A percentile compares a stretch with the other conserved stretches of the same genome.
phyloP scores from a whole-genome alignment of 2,329 filamentous ascomycete species.

The Botryosphaeria dothidea region DNA sequence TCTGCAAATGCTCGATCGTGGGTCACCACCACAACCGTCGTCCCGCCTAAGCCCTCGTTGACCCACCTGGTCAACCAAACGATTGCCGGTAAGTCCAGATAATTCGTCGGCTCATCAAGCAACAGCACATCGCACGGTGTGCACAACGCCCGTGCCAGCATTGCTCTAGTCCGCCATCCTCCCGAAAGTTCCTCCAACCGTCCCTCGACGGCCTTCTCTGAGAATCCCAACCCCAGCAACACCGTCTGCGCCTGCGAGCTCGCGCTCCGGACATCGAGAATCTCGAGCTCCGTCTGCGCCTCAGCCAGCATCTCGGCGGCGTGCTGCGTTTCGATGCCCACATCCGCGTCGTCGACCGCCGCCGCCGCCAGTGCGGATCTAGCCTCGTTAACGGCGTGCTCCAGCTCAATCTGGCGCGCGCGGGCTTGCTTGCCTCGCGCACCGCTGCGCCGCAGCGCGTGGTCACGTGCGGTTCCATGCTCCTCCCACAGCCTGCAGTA shows the following conservation, averaged over 20 bases:
- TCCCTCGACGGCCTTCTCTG: constrained; percentile 60
- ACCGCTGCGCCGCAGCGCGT: constrained; percentile 73
- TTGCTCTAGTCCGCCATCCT: constrained; percentile 51
- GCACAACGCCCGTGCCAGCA: constrained; percentile 58
- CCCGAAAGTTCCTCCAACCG: constrained; percentile 70
- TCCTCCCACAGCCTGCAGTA: constrained; percentile 63
- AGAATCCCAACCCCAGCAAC: constrained; percentile 71
- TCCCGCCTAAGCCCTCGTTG: constrained; percentile 52
- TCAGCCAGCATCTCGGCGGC: constrained; percentile 70
- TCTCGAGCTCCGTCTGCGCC: constrained; percentile 68
- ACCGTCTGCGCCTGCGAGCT: constrained; percentile 38
- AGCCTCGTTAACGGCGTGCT: constrained; percentile 64
- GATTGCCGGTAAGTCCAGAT: constrained; percentile 78
- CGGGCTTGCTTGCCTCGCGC: constrained; percentile 72
- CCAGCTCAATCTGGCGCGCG: constrained; percentile 70
- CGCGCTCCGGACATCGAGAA: constrained; percentile 43
- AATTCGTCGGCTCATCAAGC: constrained; percentile 86
- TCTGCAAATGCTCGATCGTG: constrained; percentile 83
- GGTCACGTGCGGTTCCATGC: constrained; percentile 70
- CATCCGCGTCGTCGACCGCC: not conserved
- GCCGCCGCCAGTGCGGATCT: not conserved
- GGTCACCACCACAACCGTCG: constrained; percentile 75
- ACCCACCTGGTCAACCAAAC: constrained; percentile 82
- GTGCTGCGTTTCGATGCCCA: constrained; percentile 61
- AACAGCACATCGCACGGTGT: constrained; percentile 77